Conservation (phyloP, 2,329 filamentous ascomycete genomes). For the Microsporum ferrugineum region DNA sequence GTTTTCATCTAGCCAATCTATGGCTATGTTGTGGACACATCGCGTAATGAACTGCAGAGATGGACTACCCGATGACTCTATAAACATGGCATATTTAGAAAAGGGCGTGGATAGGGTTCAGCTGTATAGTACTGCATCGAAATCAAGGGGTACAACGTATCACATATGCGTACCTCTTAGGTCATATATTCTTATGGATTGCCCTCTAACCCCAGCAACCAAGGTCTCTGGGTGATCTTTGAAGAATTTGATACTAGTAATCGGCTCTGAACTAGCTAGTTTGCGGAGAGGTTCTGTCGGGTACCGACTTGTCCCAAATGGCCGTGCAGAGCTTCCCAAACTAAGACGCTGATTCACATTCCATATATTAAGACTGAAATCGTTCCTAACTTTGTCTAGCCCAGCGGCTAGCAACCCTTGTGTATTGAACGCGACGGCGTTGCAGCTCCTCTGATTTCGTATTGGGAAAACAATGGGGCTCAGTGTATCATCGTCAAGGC, state of each 20-base stretch:
- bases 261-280: conserved; percentile 49
- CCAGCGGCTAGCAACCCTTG: conserved; percentile 49
- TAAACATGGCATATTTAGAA: not conserved
- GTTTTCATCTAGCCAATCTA: conserved; percentile 53
- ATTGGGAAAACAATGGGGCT: conserved; percentile 44
- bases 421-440: conserved; percentile 51
- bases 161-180: conserved; percentile 40
- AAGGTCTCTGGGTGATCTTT: conserved; percentile 48
- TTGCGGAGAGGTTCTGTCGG: conserved; percentile 44
- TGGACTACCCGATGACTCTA: conserved; percentile 30
- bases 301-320: conserved; percentile 20
- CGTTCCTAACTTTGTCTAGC: conserved; percentile 51
- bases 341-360: conserved; percentile 43
- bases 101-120: not conserved
- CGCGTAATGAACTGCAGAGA: conserved; percentile 43
- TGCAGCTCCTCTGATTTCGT: conserved; percentile 52
- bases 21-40: conserved; percentile 53
- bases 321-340: conserved; percentile 24
- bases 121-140: not conserved
- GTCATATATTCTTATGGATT: conserved; percentile 52
- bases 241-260: conserved; percentile 56
- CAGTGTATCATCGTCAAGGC: conserved; percentile 41
- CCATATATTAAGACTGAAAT: conserved; percentile 55
- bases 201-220: conserved; percentile 49
- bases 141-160: conserved; percentile 8